Evolutionary conservation across 768 basidiomycete genomes (phyloP), one percentile per base, ranked within the genome.

Genomic region (Suillus hirtellus): DNA sequence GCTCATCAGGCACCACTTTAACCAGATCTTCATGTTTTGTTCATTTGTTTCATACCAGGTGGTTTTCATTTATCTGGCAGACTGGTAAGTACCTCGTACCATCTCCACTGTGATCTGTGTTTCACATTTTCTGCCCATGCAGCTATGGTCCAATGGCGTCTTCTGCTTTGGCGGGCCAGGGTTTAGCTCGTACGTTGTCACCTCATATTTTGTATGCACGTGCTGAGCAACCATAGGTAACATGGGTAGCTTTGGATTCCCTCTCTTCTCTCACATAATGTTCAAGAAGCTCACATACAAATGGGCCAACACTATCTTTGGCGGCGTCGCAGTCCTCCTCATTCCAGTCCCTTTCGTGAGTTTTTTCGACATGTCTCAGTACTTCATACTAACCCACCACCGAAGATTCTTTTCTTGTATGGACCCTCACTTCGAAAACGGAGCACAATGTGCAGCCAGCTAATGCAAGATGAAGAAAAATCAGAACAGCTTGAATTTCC

Each of bases 161-260:
- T 0, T 87, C 86, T 5, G 88, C 88, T 27, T 74, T 89, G 10
- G 88, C 89, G 0, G 88, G 83, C 2, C 87, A 89, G 69, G 83
- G 84, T 64, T 78, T 89, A 52, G 79, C 81, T 59, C 78, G 87
- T 81, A 69, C 47, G 82, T 74, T 59, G 60, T 38, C 35, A n/a
- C 19, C 27, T 31, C 34, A n/a, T 3, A 6, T 7, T 27, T 24
- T 46, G 8, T 15, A 37, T 19, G 38, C 21, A 2, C 47, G 4
- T 21, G 19, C 43, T 21, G 42, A n/a, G n/a, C 56, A 14, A 62
- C 43, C 6, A 21, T 63, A 85, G 82, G 84, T 35, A 85, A 84
- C 65, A 62, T 86, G 37, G 71, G 77, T 1, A 85, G 78, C 1
- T 80, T 78, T 5, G 79, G 78, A 2, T 89, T 90, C 72, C 84